Conservation (phyloP, 225 moss, liverwort and hornwort genomes). For the Climacium dendroides region DNA sequence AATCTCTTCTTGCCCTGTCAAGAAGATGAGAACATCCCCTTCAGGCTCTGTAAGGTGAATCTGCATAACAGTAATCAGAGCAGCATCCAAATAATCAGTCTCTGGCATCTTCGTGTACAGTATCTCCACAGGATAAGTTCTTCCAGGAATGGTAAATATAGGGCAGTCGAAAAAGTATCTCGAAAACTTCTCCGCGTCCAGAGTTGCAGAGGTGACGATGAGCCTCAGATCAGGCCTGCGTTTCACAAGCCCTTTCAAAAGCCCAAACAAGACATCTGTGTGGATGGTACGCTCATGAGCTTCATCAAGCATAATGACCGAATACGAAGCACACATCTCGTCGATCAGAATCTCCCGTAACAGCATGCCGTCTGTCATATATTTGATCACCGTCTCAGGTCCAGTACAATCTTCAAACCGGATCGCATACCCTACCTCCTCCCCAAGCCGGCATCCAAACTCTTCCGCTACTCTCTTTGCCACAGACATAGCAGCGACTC, state of each 20-base stretch:
- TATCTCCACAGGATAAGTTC: constrained; percentile 80
- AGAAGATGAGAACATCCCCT: constrained; percentile 81
- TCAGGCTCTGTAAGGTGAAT: constrained; percentile 95
- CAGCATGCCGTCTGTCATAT: constrained; percentile 96
- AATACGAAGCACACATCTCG: constrained; percentile 69
- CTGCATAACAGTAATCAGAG: constrained; percentile 94
- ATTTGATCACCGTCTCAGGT: constrained; percentile 94
- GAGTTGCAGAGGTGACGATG: constrained; percentile 93
- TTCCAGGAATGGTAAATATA: constrained; percentile 92
- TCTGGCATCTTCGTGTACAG: constrained; percentile 81
- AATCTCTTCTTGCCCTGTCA: constrained; percentile 98
- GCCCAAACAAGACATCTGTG: constrained; percentile 91
- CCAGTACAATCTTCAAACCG: constrained; percentile 97
- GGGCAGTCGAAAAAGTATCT: constrained; percentile 96
- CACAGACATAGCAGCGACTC: constrained; percentile 95
- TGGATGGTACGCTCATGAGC: constrained; percentile 92
- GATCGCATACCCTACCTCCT: constrained; percentile 94
- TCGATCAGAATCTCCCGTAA: constrained; percentile 76
- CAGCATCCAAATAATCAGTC: constrained; percentile 95
- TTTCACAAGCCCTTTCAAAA: constrained; percentile 74
- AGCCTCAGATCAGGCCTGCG: constrained; percentile 83
- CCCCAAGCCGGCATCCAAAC: constrained; percentile 92
- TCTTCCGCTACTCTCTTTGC: constrained; percentile 96
- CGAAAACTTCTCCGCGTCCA: constrained; percentile 95
- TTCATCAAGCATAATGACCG: constrained; percentile 96